These are phyloP conservation scores for Thermomyces lanuginosus DNA, from an alignment of 2,329 filamentous ascomycete species.

Conservation along the genomic window DNA sequence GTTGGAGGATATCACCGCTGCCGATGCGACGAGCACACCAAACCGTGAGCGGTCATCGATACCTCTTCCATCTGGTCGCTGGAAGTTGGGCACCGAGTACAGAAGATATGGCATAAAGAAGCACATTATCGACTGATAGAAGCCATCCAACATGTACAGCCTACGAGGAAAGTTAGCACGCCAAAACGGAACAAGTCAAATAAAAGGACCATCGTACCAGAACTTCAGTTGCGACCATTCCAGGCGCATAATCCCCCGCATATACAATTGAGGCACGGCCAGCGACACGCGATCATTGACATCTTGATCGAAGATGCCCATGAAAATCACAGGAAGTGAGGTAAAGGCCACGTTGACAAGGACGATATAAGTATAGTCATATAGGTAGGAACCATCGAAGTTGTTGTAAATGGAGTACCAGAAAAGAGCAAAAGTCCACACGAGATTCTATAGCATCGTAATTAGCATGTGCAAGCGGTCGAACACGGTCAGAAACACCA, in stretches of 20 bases:
- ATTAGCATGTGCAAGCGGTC: conserved; percentile 10
- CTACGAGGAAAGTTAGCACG: conserved; percentile 25
- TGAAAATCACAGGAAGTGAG: conserved; percentile 81
- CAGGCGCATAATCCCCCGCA: conserved; percentile 81
- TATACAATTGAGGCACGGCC: conserved; percentile 87
- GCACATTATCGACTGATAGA: conserved; percentile 85
- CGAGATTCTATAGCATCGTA: conserved; percentile 55
- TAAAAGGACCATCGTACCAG: conserved; percentile 48
- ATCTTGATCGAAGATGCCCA: conserved; percentile 94
- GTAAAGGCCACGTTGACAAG: conserved; percentile 96
- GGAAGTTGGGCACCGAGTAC: conserved; percentile 51
- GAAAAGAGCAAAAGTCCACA: conserved; percentile 93
- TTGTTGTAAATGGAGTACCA: conserved; percentile 95
- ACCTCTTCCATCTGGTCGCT: conserved; percentile 55
- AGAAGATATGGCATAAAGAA: conserved; percentile 87
- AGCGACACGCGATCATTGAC: conserved; percentile 87
- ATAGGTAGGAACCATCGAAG: conserved; percentile 92
- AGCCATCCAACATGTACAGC: conserved; percentile 84
- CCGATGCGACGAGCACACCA: conserved; percentile 72
- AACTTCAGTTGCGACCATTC: conserved; percentile 97
- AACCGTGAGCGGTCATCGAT: conserved; percentile 69
- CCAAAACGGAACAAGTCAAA: background rate
- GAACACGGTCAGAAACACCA: conserved; percentile 7
- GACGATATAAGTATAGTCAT: conserved; percentile 95
- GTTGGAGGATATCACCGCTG: conserved; percentile 78